Conservation (phyloP, 2,329 filamentous ascomycete species). For the Whalleya microplaca region DNA sequence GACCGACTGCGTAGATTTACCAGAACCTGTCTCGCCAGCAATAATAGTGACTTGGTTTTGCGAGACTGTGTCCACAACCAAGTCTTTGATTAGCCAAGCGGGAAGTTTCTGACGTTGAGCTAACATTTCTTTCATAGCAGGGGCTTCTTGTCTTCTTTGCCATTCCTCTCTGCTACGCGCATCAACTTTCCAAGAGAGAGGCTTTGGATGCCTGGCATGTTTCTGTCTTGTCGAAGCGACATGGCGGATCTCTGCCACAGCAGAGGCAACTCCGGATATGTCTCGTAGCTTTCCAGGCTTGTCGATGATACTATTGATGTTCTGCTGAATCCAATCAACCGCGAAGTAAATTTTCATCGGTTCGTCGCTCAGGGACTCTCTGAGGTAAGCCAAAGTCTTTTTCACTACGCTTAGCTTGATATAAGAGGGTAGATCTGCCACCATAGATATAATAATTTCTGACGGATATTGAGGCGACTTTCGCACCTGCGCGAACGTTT, state of each 20-base stretch:
- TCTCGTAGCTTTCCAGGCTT: slow-evolving; percentile 83
- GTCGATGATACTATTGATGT: slow-evolving; percentile 80
- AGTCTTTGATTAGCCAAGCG: slow-evolving; percentile 82
- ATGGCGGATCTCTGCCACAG: slow-evolving; percentile 58
- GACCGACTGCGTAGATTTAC: slow-evolving; percentile 95
- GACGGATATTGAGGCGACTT: slow-evolving; percentile 75
- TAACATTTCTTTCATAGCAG: slow-evolving; percentile 76
- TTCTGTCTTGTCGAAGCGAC: slow-evolving; percentile 37
- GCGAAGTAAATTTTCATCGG: slow-evolving; percentile 89
- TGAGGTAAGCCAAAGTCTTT: slow-evolving; percentile 72
- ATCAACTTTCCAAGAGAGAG: slow-evolving; percentile 67
- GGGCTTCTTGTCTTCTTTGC: slow-evolving; percentile 66
- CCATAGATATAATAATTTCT: slow-evolving; percentile 70
- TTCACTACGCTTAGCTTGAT: slow-evolving; percentile 89
- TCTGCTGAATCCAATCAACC: slow-evolving; percentile 88
- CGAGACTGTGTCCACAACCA: slow-evolving; percentile 75
- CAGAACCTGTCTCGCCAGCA: slow-evolving; percentile 93
- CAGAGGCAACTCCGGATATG: slow-evolving; percentile 77
- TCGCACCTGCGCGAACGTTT: slow-evolving; percentile 67
- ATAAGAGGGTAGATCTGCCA: slow-evolving; percentile 80
- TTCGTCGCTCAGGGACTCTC: slow-evolving; percentile 74
- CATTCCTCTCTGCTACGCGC: slow-evolving; percentile 67
- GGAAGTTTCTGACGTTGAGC: slow-evolving; percentile 73
- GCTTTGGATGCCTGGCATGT: slow-evolving; percentile 53
- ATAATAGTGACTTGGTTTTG: slow-evolving; percentile 91